Conservation (phyloP, 495 filamentous ascomycete genomes). For the Aspergillus bertholletiae region DNA sequence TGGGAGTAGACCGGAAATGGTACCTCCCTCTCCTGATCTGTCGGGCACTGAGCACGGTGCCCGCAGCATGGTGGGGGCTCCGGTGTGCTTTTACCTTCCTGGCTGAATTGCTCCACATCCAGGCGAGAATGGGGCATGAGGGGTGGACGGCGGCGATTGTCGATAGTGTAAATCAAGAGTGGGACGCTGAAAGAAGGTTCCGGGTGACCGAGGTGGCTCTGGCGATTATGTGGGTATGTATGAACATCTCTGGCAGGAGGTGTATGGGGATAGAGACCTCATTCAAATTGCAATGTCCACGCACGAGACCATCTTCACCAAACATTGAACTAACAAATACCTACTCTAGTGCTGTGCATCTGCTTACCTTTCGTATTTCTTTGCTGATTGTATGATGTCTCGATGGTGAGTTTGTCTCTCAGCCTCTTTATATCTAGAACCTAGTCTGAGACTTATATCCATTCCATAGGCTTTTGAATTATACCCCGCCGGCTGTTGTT, state of each 20-base stretch:
- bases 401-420: slow-evolving; percentile 59
- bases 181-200: slow-evolving; percentile 55
- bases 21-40: slow-evolving; percentile 60
- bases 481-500: slow-evolving; percentile 79
- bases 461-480: slow-evolving; percentile 69
- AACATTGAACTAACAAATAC: neutral
- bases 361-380: slow-evolving; percentile 83
- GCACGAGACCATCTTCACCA: no score
- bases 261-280: no score
- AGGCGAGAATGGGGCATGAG: slow-evolving; percentile 44
- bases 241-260: neutral
- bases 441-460: neutral
- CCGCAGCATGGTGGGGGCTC: slow-evolving; percentile 60
- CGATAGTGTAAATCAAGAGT: slow-evolving; percentile 43
- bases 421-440: neutral
- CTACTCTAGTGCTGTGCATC: slow-evolving; percentile 69
- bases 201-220: slow-evolving; percentile 74
- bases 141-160: slow-evolving; percentile 44
- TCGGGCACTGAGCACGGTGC: slow-evolving; percentile 56
- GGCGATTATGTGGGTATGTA: slow-evolving; percentile 78
- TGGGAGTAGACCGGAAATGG: slow-evolving; percentile 60
- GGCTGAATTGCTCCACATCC: slow-evolving; percentile 50
- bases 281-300: no score
- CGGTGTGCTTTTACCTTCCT: slow-evolving; percentile 58
- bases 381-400: slow-evolving; percentile 90